Evolutionary conservation across 768 basidiomycete species (phyloP), one percentile per base, ranked within the genome.

Genomic region (Grammothele lineata): DNA sequence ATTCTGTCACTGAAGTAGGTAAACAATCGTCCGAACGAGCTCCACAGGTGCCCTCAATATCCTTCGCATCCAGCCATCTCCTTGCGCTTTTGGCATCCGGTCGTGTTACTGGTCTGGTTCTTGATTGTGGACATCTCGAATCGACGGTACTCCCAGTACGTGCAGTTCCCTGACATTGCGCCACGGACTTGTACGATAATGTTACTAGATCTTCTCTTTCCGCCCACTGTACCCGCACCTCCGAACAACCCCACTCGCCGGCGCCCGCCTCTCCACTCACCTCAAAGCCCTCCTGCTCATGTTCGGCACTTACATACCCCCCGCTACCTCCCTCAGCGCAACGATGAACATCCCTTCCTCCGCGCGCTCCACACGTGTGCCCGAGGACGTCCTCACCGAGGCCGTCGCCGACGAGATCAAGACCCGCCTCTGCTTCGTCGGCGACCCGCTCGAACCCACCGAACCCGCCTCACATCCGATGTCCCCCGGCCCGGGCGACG

Each of bases 41-140:
- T n/a, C 26, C 32, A 21, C 61, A 96, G 92, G 87, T 96, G 23
- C 95, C 93, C 6, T 92, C 91, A 6, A 76, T 99, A 54, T 95
- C 92, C 2, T 99, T 98, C 66, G 87, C 89, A 1, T 85, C 90
- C 14, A 86, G 90, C 46, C 91, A 91, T 57, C 69, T 98, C 0
- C 77, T 97, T 15, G 80, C 92, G 3, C 70, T 98, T 12, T 74
- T 96, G 50, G 83, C 92, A 2, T 81, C 83, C 6, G 96, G 96
- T 10, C 74, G 90, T 48, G 87, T 93, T 55, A 94, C 93, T 1
- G 96, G 95, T 5, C 78, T 99, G 12, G 95, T 98, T 1, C 69
- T 98, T 2, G 96, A 99, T 61, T 85, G 84, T 54, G 96, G 96
- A 1, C 85, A 95, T 62, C 74, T 95, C 3, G 96, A 98, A 64